Evolutionary conservation across 2,329 filamentous ascomycete species (phyloP), one percentile per base, ranked within the genome.

Genomic region (Balansia obtecta): DNA sequence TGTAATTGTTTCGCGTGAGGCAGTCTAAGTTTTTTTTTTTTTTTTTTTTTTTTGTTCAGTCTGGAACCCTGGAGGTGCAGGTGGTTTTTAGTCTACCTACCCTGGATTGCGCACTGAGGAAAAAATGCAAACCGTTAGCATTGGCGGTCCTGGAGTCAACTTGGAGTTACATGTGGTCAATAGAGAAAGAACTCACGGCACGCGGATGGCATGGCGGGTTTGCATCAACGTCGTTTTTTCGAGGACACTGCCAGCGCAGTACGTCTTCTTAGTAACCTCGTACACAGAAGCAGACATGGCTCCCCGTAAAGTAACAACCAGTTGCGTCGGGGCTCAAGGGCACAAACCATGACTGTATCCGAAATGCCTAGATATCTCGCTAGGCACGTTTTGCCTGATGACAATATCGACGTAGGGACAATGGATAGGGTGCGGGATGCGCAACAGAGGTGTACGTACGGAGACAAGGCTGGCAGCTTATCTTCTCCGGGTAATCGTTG

Each of bases 101-200:
- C n/a, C 79, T 96, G 90, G 53, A 96, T 95, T 9, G 87, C 88
- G 69, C 90, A 96, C 85, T 89, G 54, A 2, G 16, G n/a, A n/a
- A 33, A 32, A 27, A 33, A 38, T 7, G n/a, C 30, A 34, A n/a
- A 15, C 38, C 38, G 45, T 61, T 39, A 55, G 48, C 30, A 45
- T 41, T 10, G n/a, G 16, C 27, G 8, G 22, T 27, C 18, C 12
- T 44, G 45, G 22, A 12, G 7, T 27, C 27, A 27, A 27, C 11
- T 10, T 10, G 7, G 13, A 30, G n/a, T 38, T 11, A 47, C n/a
- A 34, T 27, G 27, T 27, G 27, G 27, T 27, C 4, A 6, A 27
- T 27, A n/a, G 27, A 27, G 45, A 46, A 10, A 39, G 16, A 53
- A 63, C 83, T 66, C 70, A 89, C 85, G 54, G 90, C 91, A 62